A percentile compares a stretch with the other conserved stretches of the same genome.
Evolutionary conservation across 2,329 filamentous ascomycete genomes (phyloP).

Genomic region (Epichloe sylvatica): DNA sequence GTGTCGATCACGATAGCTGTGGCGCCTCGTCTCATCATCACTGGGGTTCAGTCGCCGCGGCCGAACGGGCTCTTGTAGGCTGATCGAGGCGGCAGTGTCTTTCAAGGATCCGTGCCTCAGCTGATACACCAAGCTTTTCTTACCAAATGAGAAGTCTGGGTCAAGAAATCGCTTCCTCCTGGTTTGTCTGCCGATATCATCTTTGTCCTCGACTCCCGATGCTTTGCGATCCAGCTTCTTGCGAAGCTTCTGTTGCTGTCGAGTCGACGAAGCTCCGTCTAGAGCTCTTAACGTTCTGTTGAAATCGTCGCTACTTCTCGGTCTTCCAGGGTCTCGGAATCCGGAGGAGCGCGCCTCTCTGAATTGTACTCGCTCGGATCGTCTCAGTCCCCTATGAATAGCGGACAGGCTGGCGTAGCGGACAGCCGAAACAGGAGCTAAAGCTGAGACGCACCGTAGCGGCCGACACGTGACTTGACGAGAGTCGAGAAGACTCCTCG

Average conservation of each 20-base stretch:
- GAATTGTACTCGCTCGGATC: slow-evolving; percentile 25
- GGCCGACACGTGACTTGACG: slow-evolving; percentile 7
- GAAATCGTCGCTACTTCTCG: slow-evolving; percentile 3
- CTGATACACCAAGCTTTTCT: slow-evolving; percentile 41
- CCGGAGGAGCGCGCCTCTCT: slow-evolving; percentile 10
- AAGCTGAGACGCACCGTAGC: neutral
- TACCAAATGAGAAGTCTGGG: slow-evolving; percentile 34
- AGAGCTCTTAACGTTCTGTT: slow-evolving; percentile 14
- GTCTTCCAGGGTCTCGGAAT: slow-evolving; percentile 7
- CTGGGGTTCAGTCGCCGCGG: slow-evolving; percentile 1
- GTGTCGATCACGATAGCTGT: neutral
- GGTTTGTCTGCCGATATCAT: slow-evolving; percentile 25
- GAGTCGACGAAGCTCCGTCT: slow-evolving; percentile 16
- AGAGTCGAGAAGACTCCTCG: slow-evolving; percentile 12
- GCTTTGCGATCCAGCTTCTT: slow-evolving; percentile 35
- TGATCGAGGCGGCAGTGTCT: slow-evolving; percentile 13
- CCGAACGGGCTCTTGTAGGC: slow-evolving; percentile 14
- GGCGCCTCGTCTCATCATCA: neutral
- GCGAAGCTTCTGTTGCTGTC: slow-evolving; percentile 31
- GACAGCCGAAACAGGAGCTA: slow-evolving; percentile 1
- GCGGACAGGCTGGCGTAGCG: slow-evolving; percentile 40
- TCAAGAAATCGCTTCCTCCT: slow-evolving; percentile 40
- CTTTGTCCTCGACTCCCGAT: slow-evolving; percentile 19
- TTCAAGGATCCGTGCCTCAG: slow-evolving; percentile 31
- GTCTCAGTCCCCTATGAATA: slow-evolving; percentile 52